Evolutionary conservation across 257 asterid genomes (phyloP).

Genomic region (Avicennia marina): DNA sequence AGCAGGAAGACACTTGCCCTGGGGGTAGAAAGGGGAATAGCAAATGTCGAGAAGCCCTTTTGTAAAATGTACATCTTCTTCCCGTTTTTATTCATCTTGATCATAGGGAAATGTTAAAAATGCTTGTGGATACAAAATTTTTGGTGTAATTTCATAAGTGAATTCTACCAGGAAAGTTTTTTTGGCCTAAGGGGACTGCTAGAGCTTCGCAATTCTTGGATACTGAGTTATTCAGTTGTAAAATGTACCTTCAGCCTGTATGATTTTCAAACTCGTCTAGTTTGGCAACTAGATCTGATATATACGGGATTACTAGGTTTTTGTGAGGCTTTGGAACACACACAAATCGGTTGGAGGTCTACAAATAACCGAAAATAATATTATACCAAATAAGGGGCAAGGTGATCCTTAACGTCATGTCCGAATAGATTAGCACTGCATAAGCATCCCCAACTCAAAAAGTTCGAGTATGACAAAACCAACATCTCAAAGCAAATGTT

Average conservation of each 20-base stretch:
- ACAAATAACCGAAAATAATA: too few relatives aligned
- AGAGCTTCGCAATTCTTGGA: not conserved
- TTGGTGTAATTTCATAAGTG: not conserved
- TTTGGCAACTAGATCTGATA: not conserved
- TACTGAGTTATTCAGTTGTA: not conserved
- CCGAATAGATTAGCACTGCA: too few relatives aligned
- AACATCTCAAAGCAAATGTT: too few relatives aligned
- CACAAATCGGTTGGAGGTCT: too few relatives aligned
- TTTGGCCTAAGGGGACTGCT: not conserved
- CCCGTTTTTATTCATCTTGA: not conserved
- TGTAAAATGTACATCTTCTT: conserved; percentile 11
- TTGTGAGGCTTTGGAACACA: not conserved
- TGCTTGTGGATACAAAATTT: conserved; percentile 8
- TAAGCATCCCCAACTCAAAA: too few relatives aligned
- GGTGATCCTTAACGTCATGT: too few relatives aligned
- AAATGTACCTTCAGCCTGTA: not conserved
- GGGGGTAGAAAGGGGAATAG: not conserved
- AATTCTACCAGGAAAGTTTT: too few relatives aligned
- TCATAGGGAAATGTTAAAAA: conserved; percentile 9
- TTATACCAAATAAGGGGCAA: too few relatives aligned
- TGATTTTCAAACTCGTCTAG: not conserved
- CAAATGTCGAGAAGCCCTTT: conserved; percentile 7
- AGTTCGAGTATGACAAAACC: too few relatives aligned
- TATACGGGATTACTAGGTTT: not conserved
- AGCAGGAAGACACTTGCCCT: conserved; percentile 2